These are phyloP conservation scores for Nakazawaea ishiwadae DNA, from an alignment of 805 yeast species.

Conservation along the genomic window DNA sequence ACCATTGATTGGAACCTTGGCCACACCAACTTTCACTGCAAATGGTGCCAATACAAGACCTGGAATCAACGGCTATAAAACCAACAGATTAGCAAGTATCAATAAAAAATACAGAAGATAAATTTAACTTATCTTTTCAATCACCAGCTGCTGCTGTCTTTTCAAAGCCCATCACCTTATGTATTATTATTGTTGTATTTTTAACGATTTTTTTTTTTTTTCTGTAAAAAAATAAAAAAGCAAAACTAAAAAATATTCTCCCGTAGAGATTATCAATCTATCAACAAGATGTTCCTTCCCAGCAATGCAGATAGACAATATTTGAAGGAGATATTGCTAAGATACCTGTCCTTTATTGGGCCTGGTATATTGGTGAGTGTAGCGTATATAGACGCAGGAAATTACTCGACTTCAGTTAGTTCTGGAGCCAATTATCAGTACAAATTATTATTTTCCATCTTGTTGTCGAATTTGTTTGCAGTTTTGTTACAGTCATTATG, in stretches of 20 bases:
- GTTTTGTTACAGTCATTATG: slow-evolving; percentile 81
- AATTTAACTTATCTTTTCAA: not conserved
- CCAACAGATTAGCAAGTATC: slow-evolving; percentile 10
- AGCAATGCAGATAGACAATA: not conserved
- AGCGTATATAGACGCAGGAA: slow-evolving; percentile 97
- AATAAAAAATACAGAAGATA: slow-evolving; percentile 10
- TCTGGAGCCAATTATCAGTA: slow-evolving; percentile 88
- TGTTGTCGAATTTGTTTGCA: slow-evolving; percentile 81
- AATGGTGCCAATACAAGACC: not conserved
- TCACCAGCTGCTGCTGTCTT: too few relatives aligned
- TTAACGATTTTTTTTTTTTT: not conserved
- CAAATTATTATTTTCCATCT: slow-evolving; percentile 70
- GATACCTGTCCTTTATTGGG: slow-evolving; percentile 45
- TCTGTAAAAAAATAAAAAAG: not conserved
- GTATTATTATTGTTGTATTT: not conserved
- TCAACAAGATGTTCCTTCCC: too few relatives aligned
- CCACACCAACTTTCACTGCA: not conserved
- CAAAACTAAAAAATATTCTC: not conserved
- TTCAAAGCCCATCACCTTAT: not conserved
- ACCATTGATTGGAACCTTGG: slow-evolving; percentile 17
- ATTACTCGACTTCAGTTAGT: slow-evolving; percentile 90
- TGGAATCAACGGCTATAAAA: slow-evolving; percentile 1
- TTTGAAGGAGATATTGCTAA: not conserved
- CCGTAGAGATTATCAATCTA: too few relatives aligned
- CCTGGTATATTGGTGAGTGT: slow-evolving; percentile 95